Evolutionary conservation across 371 early-diverging fungal species (phyloP), one percentile per base, ranked within the genome.

Genomic region (Apophysomyces elegans): DNA sequence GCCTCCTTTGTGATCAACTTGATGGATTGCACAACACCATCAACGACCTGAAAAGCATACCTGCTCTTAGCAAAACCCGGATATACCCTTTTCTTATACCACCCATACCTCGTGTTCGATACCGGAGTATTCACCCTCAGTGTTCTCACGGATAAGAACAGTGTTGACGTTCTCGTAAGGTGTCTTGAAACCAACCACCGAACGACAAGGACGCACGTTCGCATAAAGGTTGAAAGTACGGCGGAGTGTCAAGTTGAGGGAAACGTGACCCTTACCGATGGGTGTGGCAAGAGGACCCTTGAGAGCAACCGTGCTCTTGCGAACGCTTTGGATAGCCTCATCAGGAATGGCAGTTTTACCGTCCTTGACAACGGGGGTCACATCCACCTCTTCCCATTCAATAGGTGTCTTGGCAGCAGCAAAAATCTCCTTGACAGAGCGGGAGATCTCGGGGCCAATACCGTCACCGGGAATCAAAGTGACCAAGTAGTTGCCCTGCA

Each of bases 61-160:
- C 4, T 18, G 13, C 11, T 14, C 41, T 45, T 14, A 38, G 37
- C 9, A 26, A 45, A 7, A 3, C 32, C 38, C 41, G 36, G 41
- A 37, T 8, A 12, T 36, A 12, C 12, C 5, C 21, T 45, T 45
- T 13, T 58, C 6, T 63, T 12, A n/a, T 36, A 14, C n/a, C 11
- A 37, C 14, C 21, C 16, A 9, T 65, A 91, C 91, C 81, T 93
- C 93, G 85, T 97, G 98, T 84, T 97, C 99, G 74, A 98, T 97
- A 60, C 99, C 99, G 71, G 94, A 94, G 89, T 98, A 98, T 85
- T 99, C 98, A 71, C 98, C 99, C 84, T 99, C 99, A 43, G 99
- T 99, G 90, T 99, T 99, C 80, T 99, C 99, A 81, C 99, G 95
- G 76, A 99, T 98, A 65, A 99, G 86, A 54, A 99, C 98, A 44